Percentiles rank a stretch among this genome's conserved stretches.
These are phyloP conservation scores for Trichoderma cornu-damae DNA, from an alignment of 2,329 filamentous ascomycete species.

Conservation along the genomic window DNA sequence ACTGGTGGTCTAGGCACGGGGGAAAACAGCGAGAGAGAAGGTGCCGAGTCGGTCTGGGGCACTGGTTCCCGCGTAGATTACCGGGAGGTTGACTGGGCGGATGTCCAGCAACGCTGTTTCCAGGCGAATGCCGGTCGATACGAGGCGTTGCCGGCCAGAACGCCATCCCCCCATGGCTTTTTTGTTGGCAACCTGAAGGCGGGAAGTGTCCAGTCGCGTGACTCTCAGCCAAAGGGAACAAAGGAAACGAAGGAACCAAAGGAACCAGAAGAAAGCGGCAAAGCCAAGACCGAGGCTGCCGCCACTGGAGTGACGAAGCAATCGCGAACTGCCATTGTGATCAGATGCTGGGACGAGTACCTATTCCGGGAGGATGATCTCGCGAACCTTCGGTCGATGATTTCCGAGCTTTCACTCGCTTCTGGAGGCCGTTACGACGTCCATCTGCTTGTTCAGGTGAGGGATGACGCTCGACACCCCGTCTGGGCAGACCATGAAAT, in stretches of 20 bases:
- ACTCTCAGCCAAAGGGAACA: neutral
- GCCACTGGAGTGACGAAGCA: constrained; percentile 24
- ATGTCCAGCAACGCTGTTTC: constrained; percentile 69
- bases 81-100: constrained; percentile 69
- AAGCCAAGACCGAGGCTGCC: neutral
- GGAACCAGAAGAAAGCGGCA: neutral
- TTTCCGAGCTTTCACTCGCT: constrained; percentile 72
- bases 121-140: constrained; percentile 67
- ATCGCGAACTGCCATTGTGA: constrained; percentile 64
- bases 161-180: constrained; percentile 45
- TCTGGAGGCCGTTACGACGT: constrained; percentile 85
- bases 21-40: constrained; percentile 76
- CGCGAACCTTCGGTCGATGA: constrained; percentile 75
- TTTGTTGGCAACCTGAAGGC: constrained; percentile 33
- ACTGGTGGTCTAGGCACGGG: constrained; percentile 81
- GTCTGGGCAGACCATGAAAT: constrained; percentile 71
- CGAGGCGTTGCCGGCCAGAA: constrained; percentile 40
- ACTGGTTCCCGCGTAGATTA: constrained; percentile 70
- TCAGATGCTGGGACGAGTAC: constrained; percentile 79
- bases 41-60: constrained; percentile 73
- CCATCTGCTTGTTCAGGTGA: constrained; percentile 79
- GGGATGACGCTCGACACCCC: constrained; percentile 65
- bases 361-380: constrained; percentile 74
- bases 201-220: neutral
- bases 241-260: too few species aligned